Conservation (phyloP, 2,329 filamentous ascomycete genomes). For the Cladosporium sp. region DNA sequence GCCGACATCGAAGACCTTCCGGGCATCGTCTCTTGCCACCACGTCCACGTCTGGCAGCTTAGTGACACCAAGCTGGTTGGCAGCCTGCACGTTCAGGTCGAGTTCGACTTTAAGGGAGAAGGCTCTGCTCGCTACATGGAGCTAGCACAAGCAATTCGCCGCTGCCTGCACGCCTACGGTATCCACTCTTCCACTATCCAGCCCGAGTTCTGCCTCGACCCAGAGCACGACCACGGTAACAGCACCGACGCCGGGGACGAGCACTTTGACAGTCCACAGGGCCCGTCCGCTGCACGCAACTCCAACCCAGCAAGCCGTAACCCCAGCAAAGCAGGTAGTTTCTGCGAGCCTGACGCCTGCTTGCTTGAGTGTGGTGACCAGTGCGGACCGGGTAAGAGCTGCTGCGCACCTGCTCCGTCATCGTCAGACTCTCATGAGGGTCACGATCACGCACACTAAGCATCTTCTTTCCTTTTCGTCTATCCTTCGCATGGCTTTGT, state of each 20-base stretch:
- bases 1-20: conserved; percentile 83
- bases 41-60: conserved; percentile 96
- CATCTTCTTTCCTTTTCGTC: background rate
- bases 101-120: conserved; percentile 81
- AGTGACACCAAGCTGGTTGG: conserved; percentile 93
- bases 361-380: conserved; percentile 43
- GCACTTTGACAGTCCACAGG: conserved; percentile 23
- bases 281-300: conserved; percentile 21
- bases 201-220: conserved; percentile 66
- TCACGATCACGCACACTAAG: conserved; percentile 30
- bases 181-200: conserved; percentile 98
- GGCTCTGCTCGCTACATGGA: conserved; percentile 81
- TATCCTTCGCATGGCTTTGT: background rate
- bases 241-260: conserved; percentile 24
- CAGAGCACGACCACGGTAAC: conserved; percentile 39
- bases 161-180: conserved; percentile 89
- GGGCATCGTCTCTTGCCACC: conserved; percentile 86
- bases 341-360: conserved; percentile 33
- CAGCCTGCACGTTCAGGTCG: conserved; percentile 87
- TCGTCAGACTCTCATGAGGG: conserved; percentile 25
- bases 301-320: conserved; percentile 33
- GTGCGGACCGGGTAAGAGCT: conserved; percentile 39
- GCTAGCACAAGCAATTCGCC: conserved; percentile 74
- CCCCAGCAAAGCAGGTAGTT: conserved; percentile 29
- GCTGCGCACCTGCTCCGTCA: conserved; percentile 33